Evolutionary conservation across 306 rosid genomes (phyloP).

Genomic region (Castanopsis chinensis): DNA sequence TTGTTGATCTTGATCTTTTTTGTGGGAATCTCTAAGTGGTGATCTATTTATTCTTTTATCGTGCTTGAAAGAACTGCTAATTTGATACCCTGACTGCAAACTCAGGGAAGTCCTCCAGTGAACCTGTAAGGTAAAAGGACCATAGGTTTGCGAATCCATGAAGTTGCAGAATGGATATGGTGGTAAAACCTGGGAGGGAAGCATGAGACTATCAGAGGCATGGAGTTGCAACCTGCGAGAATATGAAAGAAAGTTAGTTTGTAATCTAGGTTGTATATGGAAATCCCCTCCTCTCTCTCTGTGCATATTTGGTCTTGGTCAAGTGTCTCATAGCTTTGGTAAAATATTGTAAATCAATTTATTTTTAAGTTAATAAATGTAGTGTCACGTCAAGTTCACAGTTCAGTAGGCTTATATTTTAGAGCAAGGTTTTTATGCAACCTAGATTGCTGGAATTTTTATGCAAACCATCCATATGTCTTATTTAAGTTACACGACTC

Average conservation of each 20-base stretch:
- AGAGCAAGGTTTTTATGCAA: neutral
- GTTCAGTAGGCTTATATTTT: neutral
- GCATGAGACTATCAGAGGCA: neutral
- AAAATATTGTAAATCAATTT: neutral
- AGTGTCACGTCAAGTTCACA: neutral
- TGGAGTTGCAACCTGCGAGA: neutral
- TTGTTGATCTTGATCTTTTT: neutral
- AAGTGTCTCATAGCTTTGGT: slow-evolving; percentile 19
- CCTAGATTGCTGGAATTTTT: too few species aligned
- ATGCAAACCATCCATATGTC: too few species aligned
- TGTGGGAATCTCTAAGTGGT: neutral
- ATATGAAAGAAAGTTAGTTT: neutral
- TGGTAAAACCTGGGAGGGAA: slow-evolving; percentile 18
- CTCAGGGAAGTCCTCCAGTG: slow-evolving; percentile 87
- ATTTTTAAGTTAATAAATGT: neutral
- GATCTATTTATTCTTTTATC: neutral
- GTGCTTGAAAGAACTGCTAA: slow-evolving; percentile 20
- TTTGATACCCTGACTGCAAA: slow-evolving; percentile 5
- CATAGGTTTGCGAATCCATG: slow-evolving; percentile 10
- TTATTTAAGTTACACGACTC: too few species aligned
- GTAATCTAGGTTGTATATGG: slow-evolving; percentile 13
- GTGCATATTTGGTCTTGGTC: slow-evolving; percentile 28
- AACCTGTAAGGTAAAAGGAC: slow-evolving; percentile 48
- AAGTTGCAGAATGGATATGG: slow-evolving; percentile 19
- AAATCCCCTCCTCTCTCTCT: slow-evolving; percentile 7